Percentiles rank a stretch among this genome's conserved stretches.
phyloP scores from a whole-genome alignment of 768 basidiomycete genomes.

The Podaxis mareebaensis region DNA sequence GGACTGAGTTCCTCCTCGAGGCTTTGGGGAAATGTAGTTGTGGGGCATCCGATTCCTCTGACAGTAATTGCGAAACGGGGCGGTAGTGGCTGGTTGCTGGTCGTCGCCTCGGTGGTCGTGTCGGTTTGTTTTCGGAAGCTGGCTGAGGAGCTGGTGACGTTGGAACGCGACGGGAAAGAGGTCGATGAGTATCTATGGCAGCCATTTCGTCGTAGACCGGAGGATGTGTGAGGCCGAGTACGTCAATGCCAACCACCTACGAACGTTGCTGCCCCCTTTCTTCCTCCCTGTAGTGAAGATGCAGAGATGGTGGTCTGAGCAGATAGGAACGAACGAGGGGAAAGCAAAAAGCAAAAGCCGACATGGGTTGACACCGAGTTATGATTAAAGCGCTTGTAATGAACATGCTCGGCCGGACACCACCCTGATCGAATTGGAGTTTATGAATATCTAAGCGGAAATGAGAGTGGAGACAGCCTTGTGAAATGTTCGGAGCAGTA shows the following conservation, averaged over 20 bases:
- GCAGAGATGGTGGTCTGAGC: background rate
- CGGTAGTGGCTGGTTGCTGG: conserved; percentile 35
- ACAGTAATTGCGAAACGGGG: conserved; percentile 37
- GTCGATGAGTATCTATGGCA: conserved; percentile 9
- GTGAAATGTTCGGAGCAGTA: background rate
- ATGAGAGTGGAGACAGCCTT: background rate
- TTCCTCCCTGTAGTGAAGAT: background rate
- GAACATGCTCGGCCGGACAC: background rate
- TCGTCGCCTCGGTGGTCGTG: conserved; percentile 19
- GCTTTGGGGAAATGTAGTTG: background rate
- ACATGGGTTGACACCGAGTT: conserved; percentile 13
- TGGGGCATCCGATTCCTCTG: conserved; percentile 20
- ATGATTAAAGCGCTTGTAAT: conserved; percentile 9
- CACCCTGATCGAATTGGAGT: background rate
- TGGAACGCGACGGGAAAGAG: conserved; percentile 11
- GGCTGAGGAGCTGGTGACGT: conserved; percentile 13
- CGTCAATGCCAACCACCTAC: background rate
- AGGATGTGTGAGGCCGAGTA: conserved; percentile 10
- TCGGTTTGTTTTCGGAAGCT: conserved; percentile 15
- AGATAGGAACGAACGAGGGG: conserved; percentile 2
- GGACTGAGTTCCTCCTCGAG: conserved; percentile 7
- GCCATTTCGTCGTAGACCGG: conserved; percentile 16
- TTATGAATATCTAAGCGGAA: conserved; percentile 10
- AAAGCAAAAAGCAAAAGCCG: background rate
- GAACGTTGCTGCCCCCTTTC: background rate